These are phyloP conservation scores for Gaultheria prostrata DNA, from an alignment of 148 eudicot genomes.

Conservation along the genomic window DNA sequence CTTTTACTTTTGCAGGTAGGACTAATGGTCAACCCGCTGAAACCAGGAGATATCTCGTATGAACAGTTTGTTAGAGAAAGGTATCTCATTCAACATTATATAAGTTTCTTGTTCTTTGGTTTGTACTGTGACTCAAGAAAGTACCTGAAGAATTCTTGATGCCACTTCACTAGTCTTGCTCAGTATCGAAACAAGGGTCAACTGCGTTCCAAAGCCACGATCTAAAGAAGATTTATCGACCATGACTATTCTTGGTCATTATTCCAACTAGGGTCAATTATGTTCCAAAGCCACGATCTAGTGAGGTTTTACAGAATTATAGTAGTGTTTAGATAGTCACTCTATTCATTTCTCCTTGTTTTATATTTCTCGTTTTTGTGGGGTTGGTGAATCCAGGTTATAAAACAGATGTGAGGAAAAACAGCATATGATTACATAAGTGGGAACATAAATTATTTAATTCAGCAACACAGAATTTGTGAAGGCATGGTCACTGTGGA, in stretches of 20 bases:
- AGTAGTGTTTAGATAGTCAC: background rate
- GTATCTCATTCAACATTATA: slow-evolving; percentile 25
- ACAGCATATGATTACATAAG: background rate
- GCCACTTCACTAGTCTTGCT: background rate
- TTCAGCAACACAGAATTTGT: background rate
- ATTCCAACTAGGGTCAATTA: background rate
- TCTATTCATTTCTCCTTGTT: background rate
- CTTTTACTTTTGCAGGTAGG: slow-evolving; percentile 59
- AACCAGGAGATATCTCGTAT: slow-evolving; percentile 90
- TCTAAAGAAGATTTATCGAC: background rate
- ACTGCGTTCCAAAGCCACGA: background rate
- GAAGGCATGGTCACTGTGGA: background rate
- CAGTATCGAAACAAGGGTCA: background rate
- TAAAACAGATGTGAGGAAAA: background rate
- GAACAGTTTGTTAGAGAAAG: slow-evolving; percentile 74
- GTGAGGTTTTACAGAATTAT: background rate
- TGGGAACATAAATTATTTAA: background rate
- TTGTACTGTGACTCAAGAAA: background rate
- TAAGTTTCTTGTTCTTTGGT: background rate
- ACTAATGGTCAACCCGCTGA: slow-evolving; percentile 89
- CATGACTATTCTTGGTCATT: background rate
- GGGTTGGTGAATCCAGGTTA: background rate
- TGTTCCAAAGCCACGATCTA: background rate
- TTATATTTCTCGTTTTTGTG: background rate
- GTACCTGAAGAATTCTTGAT: background rate